Evolutionary conservation across 805 yeast species (phyloP).

Genomic region (Saturnispora silvae): DNA sequence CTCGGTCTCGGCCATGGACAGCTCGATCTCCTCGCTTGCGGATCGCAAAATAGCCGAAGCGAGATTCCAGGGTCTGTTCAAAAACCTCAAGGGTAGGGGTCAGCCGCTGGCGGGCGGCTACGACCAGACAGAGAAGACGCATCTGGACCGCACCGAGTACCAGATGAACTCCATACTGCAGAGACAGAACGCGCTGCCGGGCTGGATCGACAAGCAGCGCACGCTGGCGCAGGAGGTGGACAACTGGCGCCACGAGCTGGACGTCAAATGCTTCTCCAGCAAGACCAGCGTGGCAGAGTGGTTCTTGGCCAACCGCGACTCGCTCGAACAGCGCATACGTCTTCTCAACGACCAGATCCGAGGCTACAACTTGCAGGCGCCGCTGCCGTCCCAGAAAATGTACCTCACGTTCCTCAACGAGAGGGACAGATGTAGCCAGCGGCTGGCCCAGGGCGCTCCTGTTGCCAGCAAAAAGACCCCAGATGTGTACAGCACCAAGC

Average conservation of each 20-base stretch:
- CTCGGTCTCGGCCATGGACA: slow-evolving; percentile 34
- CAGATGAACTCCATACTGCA: slow-evolving; percentile 68
- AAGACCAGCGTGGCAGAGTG: slow-evolving; percentile 33
- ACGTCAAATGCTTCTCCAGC: too few relatives aligned
- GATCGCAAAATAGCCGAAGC: slow-evolving; percentile 71
- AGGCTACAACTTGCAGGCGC: slow-evolving; percentile 56
- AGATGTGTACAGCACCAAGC: too few relatives aligned
- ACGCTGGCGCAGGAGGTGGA: slow-evolving; percentile 39
- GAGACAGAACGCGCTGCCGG: slow-evolving; percentile 72
- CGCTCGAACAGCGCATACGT: slow-evolving; percentile 27
- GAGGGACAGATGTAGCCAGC: slow-evolving; percentile 28
- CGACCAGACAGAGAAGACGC: slow-evolving; percentile 36
- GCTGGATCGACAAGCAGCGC: slow-evolving; percentile 80
- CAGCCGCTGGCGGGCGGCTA: slow-evolving; percentile 36
- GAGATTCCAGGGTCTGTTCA: slow-evolving; percentile 57
- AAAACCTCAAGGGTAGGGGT: slow-evolving; percentile 49
- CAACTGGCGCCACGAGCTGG: slow-evolving; percentile 36
- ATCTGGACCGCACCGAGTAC: slow-evolving; percentile 59
- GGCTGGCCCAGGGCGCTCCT: too few relatives aligned
- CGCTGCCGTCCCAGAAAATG: slow-evolving; percentile 46
- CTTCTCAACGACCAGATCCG: slow-evolving; percentile 39
- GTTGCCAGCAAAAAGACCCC: too few relatives aligned
- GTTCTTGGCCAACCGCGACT: slow-evolving; percentile 26
- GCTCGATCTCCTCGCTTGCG: slow-evolving; percentile 55
- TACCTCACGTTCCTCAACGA: slow-evolving; percentile 39